A percentile compares a stretch with the other conserved stretches of the same genome.
Conservation (phyloP, 2,329 filamentous ascomycete genomes). For the Diatrype stigma region DNA sequence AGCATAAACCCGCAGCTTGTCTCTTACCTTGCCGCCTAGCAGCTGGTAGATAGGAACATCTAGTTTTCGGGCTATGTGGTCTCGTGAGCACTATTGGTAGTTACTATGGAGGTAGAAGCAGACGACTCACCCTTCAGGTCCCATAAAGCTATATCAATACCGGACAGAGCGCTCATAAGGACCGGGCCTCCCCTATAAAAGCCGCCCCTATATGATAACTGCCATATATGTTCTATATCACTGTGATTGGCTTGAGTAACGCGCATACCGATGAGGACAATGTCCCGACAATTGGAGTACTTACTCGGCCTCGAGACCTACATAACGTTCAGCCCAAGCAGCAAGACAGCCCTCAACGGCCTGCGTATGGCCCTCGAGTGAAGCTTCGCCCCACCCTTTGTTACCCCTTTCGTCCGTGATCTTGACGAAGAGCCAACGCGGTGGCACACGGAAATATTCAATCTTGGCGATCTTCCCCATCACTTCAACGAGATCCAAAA, state of each 20-base stretch:
- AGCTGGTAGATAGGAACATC: constrained; percentile 69
- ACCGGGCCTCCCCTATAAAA: constrained; percentile 78
- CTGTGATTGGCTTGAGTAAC: constrained; percentile 32
- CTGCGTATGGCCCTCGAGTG: constrained; percentile 68
- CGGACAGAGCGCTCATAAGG: constrained; percentile 74
- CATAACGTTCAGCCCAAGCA: constrained; percentile 57
- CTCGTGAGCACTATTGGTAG: too few species aligned
- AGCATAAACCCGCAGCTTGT: constrained; percentile 67
- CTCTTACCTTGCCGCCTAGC: constrained; percentile 68
- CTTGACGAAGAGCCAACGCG: constrained; percentile 75
- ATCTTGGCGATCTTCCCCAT: constrained; percentile 64
- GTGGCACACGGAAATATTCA: constrained; percentile 71
- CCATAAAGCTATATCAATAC: constrained; percentile 77
- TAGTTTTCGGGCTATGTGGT: constrained; percentile 35
- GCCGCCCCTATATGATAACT: constrained; percentile 63
- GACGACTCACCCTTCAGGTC: constrained; percentile 57
- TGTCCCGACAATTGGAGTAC: constrained; percentile 10
- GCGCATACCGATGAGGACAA: neutral
- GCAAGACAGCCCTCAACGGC: constrained; percentile 71
- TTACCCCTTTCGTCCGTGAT: constrained; percentile 63
- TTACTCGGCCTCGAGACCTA: constrained; percentile 68
- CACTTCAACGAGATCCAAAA: neutral
- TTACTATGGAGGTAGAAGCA: neutral
- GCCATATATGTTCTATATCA: constrained; percentile 80
- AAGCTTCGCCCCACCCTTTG: constrained; percentile 70